These are phyloP conservation scores for Penicillium arizonense DNA, from an alignment of 495 filamentous ascomycete species.

Conservation along the genomic window DNA sequence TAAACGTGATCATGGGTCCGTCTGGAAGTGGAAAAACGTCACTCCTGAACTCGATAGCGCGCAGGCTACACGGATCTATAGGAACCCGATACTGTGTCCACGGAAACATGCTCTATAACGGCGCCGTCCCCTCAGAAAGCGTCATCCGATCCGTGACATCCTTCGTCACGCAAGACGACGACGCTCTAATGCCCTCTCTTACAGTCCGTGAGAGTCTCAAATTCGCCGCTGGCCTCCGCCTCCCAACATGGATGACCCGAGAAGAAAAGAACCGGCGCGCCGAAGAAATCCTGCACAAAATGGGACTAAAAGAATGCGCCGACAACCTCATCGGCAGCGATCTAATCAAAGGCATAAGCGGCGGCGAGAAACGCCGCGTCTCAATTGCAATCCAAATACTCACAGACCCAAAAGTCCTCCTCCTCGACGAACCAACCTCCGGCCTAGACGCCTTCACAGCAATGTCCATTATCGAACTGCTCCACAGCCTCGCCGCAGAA, in stretches of 20 bases:
- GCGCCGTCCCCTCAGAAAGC: constrained; percentile 57
- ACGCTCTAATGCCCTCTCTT: constrained; percentile 68
- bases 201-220: constrained; percentile 71
- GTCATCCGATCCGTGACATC: constrained; percentile 69
- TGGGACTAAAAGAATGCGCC: constrained; percentile 76
- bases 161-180: constrained; percentile 75
- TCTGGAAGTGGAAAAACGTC: constrained; percentile 74
- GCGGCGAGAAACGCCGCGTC: constrained; percentile 72
- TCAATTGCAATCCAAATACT: constrained; percentile 75
- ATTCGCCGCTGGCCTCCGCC: constrained; percentile 65
- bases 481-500: constrained; percentile 66
- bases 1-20: constrained; percentile 79
- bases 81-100: constrained; percentile 51
- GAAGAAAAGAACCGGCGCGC: constrained; percentile 62
- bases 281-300: constrained; percentile 67
- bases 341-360: constrained; percentile 71
- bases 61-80: constrained; percentile 55
- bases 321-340: constrained; percentile 71
- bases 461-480: constrained; percentile 68
- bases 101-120: constrained; percentile 66
- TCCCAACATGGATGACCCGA: constrained; percentile 65
- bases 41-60: constrained; percentile 66
- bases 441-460: constrained; percentile 76
- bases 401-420: constrained; percentile 65
- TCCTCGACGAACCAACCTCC: constrained; percentile 74